phyloP scores from a whole-genome alignment of 768 basidiomycete species.

The Wakefieldia striispora region DNA sequence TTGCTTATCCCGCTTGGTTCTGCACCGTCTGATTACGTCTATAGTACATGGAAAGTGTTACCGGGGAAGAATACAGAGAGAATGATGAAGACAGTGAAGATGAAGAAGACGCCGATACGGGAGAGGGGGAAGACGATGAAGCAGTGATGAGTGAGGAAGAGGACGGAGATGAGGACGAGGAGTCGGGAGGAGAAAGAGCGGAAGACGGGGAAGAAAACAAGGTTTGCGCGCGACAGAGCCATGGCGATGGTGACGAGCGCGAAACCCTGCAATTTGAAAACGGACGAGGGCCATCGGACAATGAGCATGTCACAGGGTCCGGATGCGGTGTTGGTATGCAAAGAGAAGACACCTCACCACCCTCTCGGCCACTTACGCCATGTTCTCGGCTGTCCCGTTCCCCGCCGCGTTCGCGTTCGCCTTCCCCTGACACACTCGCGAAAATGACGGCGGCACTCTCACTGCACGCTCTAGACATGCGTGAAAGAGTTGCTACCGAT shows the following conservation, averaged over 20 bases:
- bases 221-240: conserved; percentile 4
- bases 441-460: conserved; percentile 43
- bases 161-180: conserved; percentile 36
- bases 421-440: conserved; percentile 42
- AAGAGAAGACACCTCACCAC: conserved; percentile 9
- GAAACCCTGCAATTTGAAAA: conserved; percentile 12
- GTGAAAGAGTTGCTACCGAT: conserved; percentile 60
- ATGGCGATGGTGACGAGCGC: conserved; percentile 9
- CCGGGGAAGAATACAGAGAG: conserved; percentile 34
- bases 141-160: conserved; percentile 26
- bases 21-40: conserved; percentile 22
- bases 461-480: conserved; percentile 41
- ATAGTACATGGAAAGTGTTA: conserved; percentile 67
- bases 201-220: conserved; percentile 30
- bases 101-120: conserved; percentile 37
- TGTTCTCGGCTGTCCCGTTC: conserved; percentile 50
- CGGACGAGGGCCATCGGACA: conserved; percentile 5
- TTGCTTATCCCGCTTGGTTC: conserved; percentile 18
- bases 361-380: conserved; percentile 28
- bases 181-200: conserved; percentile 35
- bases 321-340: neutral
- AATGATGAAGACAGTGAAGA: conserved; percentile 28
- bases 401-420: conserved; percentile 49
- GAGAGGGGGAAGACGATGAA: conserved; percentile 37
- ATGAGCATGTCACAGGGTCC: conserved; percentile 1